Evolutionary conservation across 139 green algal species (phyloP).

Genomic region (Chlorella sorokiniana): DNA sequence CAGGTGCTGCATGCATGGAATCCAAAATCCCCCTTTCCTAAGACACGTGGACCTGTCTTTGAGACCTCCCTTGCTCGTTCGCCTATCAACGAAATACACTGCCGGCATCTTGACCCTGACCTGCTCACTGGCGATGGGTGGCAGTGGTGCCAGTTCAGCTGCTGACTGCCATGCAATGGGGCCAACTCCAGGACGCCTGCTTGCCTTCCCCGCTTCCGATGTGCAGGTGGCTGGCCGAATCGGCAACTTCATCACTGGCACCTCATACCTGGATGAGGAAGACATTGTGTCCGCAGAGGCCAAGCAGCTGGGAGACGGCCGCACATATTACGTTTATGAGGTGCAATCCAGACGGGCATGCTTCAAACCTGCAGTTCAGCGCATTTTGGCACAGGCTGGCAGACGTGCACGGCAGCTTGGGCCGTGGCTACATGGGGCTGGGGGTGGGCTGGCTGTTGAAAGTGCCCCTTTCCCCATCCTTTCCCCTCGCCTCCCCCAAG

Average conservation of each 20-base stretch:
- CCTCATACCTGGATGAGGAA: slow-evolving; percentile 33
- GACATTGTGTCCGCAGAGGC: slow-evolving; percentile 11
- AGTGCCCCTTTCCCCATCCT: too few relatives aligned
- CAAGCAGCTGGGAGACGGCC: slow-evolving; percentile 43
- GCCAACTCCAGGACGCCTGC: not conserved
- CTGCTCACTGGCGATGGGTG: not conserved
- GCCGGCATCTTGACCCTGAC: not conserved
- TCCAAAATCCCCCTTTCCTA: too few relatives aligned
- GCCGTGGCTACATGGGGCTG: not conserved
- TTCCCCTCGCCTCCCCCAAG: too few relatives aligned
- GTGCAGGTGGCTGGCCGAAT: slow-evolving; percentile 65
- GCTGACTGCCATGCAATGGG: not conserved
- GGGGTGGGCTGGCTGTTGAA: not conserved
- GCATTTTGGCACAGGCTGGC: not conserved
- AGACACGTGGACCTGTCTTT: too few relatives aligned
- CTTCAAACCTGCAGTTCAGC: not conserved
- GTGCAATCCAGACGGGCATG: not conserved
- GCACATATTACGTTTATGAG: slow-evolving; percentile 52
- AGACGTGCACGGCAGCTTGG: not conserved
- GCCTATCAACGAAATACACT: not conserved
- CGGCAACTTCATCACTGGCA: slow-evolving; percentile 82
- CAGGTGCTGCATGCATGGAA: too few relatives aligned
- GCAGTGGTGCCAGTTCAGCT: not conserved
- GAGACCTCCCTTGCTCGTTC: too few relatives aligned
- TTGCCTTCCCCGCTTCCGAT: not conserved